phyloP scores from a whole-genome alignment of 805 yeast species.

The Schwanniomyces yamadae region DNA sequence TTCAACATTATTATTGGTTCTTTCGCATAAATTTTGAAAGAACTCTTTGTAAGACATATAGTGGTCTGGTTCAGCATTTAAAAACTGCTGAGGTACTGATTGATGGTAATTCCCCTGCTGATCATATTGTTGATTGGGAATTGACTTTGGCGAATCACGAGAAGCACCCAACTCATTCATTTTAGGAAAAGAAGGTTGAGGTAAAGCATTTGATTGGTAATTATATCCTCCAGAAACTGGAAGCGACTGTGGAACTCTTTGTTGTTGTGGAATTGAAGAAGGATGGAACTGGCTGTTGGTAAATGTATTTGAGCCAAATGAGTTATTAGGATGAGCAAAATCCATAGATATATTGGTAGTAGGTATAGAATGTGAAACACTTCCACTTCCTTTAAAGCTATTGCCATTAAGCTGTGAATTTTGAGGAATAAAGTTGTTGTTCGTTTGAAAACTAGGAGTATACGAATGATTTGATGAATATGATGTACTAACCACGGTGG shows the following conservation, averaged over 20 bases:
- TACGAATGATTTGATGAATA: conserved; percentile 41
- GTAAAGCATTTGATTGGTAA: conserved; percentile 1
- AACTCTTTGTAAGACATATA: conserved; percentile 44
- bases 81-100: conserved; percentile 1
- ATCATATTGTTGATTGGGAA: conserved; percentile 7
- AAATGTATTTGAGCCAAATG: conserved; percentile 9
- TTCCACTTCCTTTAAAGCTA: conserved; percentile 13
- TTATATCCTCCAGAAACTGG: conserved; percentile 6
- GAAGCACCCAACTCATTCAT: conserved; percentile 4
- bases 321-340: conserved; percentile 29
- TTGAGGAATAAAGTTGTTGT: conserved; percentile 13
- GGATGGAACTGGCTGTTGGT: conserved; percentile 4
- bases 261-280: conserved; percentile 6
- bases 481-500: conserved; percentile 42
- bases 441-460: conserved; percentile 23
- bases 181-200: conserved; percentile 5
- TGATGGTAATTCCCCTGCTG: conserved; percentile 5
- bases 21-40: conserved; percentile 26
- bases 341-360: conserved; percentile 57
- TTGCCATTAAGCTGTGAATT: conserved; percentile 8
- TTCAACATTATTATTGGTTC: conserved; percentile 9
- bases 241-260: conserved; percentile 12
- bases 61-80: conserved; percentile 33
- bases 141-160: not conserved
- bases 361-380: conserved; percentile 42